Conservation (phyloP, 148 eudicot genomes). For the Chenopodium album region DNA sequence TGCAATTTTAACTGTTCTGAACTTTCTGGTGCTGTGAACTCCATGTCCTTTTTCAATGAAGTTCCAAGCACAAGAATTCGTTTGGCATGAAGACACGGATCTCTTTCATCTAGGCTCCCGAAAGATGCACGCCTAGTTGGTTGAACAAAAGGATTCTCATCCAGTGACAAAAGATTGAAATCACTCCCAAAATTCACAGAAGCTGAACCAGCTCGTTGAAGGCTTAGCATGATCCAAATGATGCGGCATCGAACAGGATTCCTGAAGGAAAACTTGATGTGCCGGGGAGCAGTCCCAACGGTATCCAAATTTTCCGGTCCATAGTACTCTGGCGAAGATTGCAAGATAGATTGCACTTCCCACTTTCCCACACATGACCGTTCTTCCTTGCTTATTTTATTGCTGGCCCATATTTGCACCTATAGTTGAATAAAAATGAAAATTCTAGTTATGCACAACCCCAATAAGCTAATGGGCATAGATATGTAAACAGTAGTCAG, state of each 20-base stretch:
- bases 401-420: constrained; percentile 98
- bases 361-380: constrained; percentile 85
- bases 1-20: constrained; percentile 64
- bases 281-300: constrained; percentile 52
- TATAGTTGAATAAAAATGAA: constrained; percentile 27
- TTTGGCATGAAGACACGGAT: constrained; percentile 85
- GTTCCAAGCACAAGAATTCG: constrained; percentile 72
- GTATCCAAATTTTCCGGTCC: constrained; percentile 61
- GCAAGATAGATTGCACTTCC: constrained; percentile 66
- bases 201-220: constrained; percentile 70
- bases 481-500: neutral
- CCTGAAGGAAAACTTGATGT: constrained; percentile 65
- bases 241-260: constrained; percentile 85
- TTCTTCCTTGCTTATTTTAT: constrained; percentile 82
- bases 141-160: constrained; percentile 83
- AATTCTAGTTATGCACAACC: neutral
- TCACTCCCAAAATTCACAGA: constrained; percentile 67
- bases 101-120: constrained; percentile 62
- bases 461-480: neutral
- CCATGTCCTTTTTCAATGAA: constrained; percentile 49
- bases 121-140: constrained; percentile 71
- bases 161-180: constrained; percentile 69
- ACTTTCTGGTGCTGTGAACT: constrained; percentile 45
- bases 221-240: constrained; percentile 73
- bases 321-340: constrained; percentile 69